Evolutionary conservation across 192 early-diverging fungal species (phyloP).

Genomic region (Chytriomyces sp.): DNA sequence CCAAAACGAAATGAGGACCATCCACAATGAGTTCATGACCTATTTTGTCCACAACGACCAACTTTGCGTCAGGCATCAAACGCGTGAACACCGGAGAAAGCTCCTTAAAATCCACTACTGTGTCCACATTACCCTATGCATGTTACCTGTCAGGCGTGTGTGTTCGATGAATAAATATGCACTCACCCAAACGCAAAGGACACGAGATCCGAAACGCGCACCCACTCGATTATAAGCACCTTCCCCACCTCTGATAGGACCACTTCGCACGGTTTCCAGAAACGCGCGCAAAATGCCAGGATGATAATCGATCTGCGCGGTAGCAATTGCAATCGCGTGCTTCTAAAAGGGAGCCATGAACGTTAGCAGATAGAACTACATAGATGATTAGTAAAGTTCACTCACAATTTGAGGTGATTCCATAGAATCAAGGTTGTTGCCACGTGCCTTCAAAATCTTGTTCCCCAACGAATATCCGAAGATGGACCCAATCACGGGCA

Average conservation of each 20-base stretch:
- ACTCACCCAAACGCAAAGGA: slow-evolving; percentile 21
- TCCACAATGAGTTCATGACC: neutral
- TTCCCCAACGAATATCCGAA: neutral
- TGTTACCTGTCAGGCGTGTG: neutral
- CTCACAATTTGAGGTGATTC: neutral
- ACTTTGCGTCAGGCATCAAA: neutral
- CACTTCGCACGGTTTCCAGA: neutral
- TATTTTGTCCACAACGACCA: neutral
- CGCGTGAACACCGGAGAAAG: neutral
- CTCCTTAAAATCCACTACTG: neutral
- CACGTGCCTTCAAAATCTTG: neutral
- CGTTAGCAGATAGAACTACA: no score
- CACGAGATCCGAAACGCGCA: neutral
- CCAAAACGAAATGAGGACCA: no score
- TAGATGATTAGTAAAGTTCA: no score
- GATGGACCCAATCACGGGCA: neutral
- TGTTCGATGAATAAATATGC: neutral
- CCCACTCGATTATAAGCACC: neutral
- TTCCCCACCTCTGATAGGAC: neutral
- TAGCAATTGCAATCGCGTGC: neutral
- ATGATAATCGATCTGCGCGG: neutral
- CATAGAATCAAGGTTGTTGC: neutral
- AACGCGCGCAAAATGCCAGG: slow-evolving; percentile 9
- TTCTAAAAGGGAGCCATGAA: neutral
- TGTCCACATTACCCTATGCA: neutral